Evolutionary conservation across 176 grass and related monocot genomes (phyloP).

Genomic region (Ampelocalamus luodianensis): DNA sequence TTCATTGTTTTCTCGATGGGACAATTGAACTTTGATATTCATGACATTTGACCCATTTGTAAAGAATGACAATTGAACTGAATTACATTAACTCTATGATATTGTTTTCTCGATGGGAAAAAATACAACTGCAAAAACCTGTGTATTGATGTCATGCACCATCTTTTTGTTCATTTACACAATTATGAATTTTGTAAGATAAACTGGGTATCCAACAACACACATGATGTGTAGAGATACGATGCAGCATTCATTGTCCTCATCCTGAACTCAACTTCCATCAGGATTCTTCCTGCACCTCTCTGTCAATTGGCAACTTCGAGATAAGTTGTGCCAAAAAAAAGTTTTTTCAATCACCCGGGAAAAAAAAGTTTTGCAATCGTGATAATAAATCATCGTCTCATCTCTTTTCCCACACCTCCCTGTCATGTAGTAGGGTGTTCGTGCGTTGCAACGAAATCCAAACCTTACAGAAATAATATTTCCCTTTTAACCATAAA

Average conservation of each 20-base stretch:
- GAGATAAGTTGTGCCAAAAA: constrained; percentile 25
- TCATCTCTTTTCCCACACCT: too few relatives aligned
- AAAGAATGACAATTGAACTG: background rate
- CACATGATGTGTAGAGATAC: background rate
- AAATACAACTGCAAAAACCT: constrained; percentile 7
- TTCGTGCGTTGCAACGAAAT: too few relatives aligned
- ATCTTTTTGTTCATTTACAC: constrained; percentile 18
- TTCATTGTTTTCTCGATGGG: too few relatives aligned
- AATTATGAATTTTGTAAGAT: constrained; percentile 9
- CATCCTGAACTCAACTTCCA: constrained; percentile 43
- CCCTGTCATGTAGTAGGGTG: too few relatives aligned
- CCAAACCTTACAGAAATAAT: too few relatives aligned
- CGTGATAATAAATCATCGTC: background rate
- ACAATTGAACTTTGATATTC: too few relatives aligned
- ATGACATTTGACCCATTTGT: background rate
- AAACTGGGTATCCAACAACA: constrained; percentile 8
- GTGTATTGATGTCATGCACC: background rate
- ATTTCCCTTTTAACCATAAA: too few relatives aligned
- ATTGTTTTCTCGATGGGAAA: background rate
- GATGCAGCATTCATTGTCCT: background rate
- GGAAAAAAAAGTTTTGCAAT: constrained; percentile 18
- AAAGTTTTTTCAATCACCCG: too few relatives aligned
- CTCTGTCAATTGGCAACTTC: constrained; percentile 52
- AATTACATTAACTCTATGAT: background rate
- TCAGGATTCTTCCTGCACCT: constrained; percentile 54